Conservation (phyloP, 768 basidiomycete species). For the Macrolepiota albuminosa region DNA sequence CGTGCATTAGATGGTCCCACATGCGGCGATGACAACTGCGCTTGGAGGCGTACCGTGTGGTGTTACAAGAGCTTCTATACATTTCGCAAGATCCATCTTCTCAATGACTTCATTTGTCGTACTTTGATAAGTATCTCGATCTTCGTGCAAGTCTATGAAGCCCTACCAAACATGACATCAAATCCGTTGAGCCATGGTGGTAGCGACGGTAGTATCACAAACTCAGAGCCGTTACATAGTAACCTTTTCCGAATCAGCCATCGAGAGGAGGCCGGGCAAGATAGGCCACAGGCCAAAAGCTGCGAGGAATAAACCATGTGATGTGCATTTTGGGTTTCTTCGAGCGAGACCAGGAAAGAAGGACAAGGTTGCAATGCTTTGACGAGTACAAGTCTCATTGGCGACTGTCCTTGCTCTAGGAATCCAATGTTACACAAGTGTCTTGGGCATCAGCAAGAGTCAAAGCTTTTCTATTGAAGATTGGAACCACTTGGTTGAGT, state of each 20-base stretch:
- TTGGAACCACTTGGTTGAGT: neutral
- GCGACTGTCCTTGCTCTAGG: neutral
- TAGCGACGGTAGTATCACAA: conserved; percentile 75
- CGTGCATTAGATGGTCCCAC: conserved; percentile 13
- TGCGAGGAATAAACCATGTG: conserved; percentile 8
- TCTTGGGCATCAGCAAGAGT: neutral
- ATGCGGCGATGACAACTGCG: conserved; percentile 42
- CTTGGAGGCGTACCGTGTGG: conserved; percentile 31
- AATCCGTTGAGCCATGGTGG: conserved; percentile 56
- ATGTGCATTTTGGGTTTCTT: neutral
- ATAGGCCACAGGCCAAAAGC: neutral
- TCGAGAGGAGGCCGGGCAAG: conserved; percentile 53
- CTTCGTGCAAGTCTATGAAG: neutral
- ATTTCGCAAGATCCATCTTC: conserved; percentile 60
- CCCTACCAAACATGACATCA: conserved; percentile 26
- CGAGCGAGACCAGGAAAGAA: neutral
- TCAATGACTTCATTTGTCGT: conserved; percentile 53
- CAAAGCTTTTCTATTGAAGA: neutral
- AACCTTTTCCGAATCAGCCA: conserved; percentile 64
- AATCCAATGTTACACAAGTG: neutral
- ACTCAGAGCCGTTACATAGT: conserved; percentile 73
- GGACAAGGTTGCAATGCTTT: too few species aligned
- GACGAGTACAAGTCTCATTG: neutral
- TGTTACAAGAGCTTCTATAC: conserved; percentile 45
- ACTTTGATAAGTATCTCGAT: neutral